phyloP scores from a whole-genome alignment of 352 stramenopile genomes.

The Globisporangium polare region DNA sequence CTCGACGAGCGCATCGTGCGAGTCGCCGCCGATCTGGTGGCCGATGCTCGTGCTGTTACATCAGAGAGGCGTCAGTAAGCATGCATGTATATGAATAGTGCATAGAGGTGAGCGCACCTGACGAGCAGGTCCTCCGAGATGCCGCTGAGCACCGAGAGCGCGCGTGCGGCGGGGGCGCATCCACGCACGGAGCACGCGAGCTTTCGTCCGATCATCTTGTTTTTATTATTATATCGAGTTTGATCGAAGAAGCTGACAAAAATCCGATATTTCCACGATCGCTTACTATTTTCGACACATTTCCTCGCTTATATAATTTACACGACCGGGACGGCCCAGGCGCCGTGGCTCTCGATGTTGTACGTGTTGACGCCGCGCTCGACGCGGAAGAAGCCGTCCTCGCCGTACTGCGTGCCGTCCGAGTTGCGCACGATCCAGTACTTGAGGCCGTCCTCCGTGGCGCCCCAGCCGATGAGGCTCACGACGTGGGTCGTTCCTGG shows the following conservation, averaged over 20 bases:
- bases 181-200: neutral
- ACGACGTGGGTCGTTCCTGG: slow-evolving; percentile 89
- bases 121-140: slow-evolving; percentile 81
- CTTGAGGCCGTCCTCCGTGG: slow-evolving; percentile 71
- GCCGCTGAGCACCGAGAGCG: slow-evolving; percentile 60
- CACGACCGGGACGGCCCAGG: slow-evolving; percentile 69
- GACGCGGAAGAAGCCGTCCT: slow-evolving; percentile 66
- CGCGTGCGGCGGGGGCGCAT: neutral
- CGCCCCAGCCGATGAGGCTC: slow-evolving; percentile 95
- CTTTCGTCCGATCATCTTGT: slow-evolving; percentile 5
- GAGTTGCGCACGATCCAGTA: slow-evolving; percentile 98
- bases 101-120: too few species aligned
- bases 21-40: slow-evolving; percentile 72
- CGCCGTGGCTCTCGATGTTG: slow-evolving; percentile 69
- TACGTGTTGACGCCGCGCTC: slow-evolving; percentile 75
- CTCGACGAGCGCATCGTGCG: slow-evolving; percentile 62
- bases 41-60: slow-evolving; percentile 68
- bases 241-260: too few species aligned
- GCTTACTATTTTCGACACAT: too few species aligned
- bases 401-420: slow-evolving; percentile 74
- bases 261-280: too few species aligned
- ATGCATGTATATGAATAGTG: too few species aligned
- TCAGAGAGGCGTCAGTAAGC: neutral
- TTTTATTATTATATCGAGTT: too few species aligned
- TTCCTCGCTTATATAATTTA: too few species aligned